phyloP scores from a whole-genome alignment of 1,284 basidiomycete genomes.

The Ustilago crameri region DNA sequence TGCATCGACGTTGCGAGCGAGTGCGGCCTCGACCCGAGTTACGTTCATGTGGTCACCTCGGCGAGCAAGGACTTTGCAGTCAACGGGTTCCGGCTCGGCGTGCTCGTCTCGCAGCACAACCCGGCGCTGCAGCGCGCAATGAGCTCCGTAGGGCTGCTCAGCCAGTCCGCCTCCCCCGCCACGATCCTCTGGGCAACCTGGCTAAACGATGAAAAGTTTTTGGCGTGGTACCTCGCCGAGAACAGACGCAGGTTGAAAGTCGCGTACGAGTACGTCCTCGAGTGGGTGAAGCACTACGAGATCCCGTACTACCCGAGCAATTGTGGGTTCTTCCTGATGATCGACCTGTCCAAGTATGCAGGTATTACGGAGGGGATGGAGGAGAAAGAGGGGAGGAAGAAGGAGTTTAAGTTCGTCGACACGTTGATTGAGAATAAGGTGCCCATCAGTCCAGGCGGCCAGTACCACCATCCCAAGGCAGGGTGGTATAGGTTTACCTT shows the following conservation, averaged over 20 bases:
- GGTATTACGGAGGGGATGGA: conserved; percentile 4
- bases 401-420: conserved; percentile 27
- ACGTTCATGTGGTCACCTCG: conserved; percentile 54
- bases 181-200: conserved; percentile 38
- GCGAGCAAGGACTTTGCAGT: conserved; percentile 58
- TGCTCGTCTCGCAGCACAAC: conserved; percentile 54
- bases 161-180: conserved; percentile 40
- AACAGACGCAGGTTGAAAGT: conserved; percentile 36
- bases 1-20: conserved; percentile 42
- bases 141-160: conserved; percentile 25
- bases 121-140: conserved; percentile 39
- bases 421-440: conserved; percentile 37
- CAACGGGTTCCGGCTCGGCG: conserved; percentile 60
- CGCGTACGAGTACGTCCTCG: conserved; percentile 35
- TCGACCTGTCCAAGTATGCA: conserved; percentile 26
- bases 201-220: conserved; percentile 39
- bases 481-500: conserved; percentile 59
- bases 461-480: conserved; percentile 50
- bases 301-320: conserved; percentile 46
- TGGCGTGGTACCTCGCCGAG: conserved; percentile 52
- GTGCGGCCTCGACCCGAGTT: conserved; percentile 34
- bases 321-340: conserved; percentile 53
- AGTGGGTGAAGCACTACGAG: conserved; percentile 25
- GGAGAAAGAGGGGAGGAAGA: conserved; percentile 10
- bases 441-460: conserved; percentile 48